Base-by-base conservation (phyloP, 2,329 filamentous ascomycete genomes). In the Fusarium begoniae region DNA sequence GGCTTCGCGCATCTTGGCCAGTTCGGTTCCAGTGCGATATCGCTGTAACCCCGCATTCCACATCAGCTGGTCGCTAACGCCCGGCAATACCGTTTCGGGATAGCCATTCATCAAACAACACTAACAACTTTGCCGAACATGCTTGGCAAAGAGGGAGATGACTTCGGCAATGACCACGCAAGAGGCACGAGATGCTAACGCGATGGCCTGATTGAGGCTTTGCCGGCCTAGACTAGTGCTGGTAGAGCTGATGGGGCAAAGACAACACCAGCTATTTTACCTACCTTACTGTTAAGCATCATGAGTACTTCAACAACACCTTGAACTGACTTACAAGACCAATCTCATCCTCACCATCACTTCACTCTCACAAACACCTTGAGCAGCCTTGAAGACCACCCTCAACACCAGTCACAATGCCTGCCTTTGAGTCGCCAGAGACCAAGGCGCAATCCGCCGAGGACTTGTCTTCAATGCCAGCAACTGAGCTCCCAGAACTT, bases 401-500 rank as follows among this genome's bases (percentile, higher is more conserved):
- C 2, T n/a, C 10, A 48, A 7, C 12, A 24, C 3, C 41, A 15
- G 8, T 13, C n/a, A 53, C 30, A 12, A 76, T 76, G 74, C 67
- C 74, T 20, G 65, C 69, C 8, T 72, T 72, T 17, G 74, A 76
- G 35, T 55, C 65, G 3, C 74, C 74, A 11, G 63, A 66, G 40
- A 60, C 54, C 6, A 72, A 66, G 20, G 54, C 56, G 3, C 60
- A 57, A 24, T 41, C 32, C n/a, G 45, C 58, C 2, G 69, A 38
- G n/a, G 61, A 67, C 15, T 10, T 63, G 1, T 67, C 60, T 30
- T 45, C 41, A 3, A 55, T 62, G 18, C 72, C 74, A 45, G 65
- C 74, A 13, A 76, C 74, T 12, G 74, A 76, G 44, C 72, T 74
- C 6, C 69, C 74, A 14, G 74, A 76, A 30, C 57, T 76, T 14